These are phyloP conservation scores for Diplosphaera chodatii DNA, from an alignment of 139 green algal genomes.

Conservation along the genomic window DNA sequence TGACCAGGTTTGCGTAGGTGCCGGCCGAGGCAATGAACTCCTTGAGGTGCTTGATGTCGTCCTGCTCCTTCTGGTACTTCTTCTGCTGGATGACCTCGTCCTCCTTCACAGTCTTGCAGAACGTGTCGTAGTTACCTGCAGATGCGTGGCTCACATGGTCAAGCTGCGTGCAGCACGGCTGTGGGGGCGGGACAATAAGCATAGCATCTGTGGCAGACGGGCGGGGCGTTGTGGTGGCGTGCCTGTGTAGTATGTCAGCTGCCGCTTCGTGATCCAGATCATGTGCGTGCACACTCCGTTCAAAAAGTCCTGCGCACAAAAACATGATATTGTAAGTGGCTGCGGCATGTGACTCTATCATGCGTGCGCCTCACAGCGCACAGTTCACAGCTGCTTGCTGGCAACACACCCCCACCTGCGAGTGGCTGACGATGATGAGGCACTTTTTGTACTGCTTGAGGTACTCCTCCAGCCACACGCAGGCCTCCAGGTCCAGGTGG, in stretches of 20 bases:
- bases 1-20: constrained; percentile 70
- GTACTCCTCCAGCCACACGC: constrained; percentile 63
- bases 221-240: neutral
- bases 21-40: constrained; percentile 53
- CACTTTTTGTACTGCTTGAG: constrained; percentile 34
- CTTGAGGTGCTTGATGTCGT: constrained; percentile 60
- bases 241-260: constrained; percentile 57
- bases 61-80: constrained; percentile 58
- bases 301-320: constrained; percentile 48
- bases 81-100: constrained; percentile 58
- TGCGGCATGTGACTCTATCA: no score
- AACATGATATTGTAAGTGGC: no score
- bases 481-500: constrained; percentile 52
- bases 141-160: no score
- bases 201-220: neutral
- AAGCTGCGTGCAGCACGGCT: neutral
- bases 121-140: constrained; percentile 43
- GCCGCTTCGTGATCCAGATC: constrained; percentile 46
- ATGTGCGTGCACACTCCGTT: constrained; percentile 68
- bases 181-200: no score
- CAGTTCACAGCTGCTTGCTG: no score
- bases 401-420: constrained; percentile 8
- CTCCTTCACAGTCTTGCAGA: constrained; percentile 41
- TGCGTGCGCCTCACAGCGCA: no score
- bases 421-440: constrained; percentile 25